Conservation (phyloP, 2,329 filamentous ascomycete species). For the Biscogniauxia marginata region DNA sequence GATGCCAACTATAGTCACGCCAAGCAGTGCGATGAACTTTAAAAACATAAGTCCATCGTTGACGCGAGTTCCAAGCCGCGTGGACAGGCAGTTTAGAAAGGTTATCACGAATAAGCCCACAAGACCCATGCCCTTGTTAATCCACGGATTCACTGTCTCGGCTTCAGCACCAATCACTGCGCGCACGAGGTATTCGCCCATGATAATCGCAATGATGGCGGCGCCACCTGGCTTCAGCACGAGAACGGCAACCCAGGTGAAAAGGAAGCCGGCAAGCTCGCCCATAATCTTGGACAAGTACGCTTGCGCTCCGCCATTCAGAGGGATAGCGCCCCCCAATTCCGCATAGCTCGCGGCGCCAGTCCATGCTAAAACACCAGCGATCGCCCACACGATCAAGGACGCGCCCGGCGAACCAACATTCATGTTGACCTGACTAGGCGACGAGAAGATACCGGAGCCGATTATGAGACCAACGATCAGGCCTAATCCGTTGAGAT, state of each 20-base stretch:
- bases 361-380: constrained; percentile 93
- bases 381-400: constrained; percentile 86
- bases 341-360: constrained; percentile 94
- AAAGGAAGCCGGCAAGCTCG: constrained; percentile 88
- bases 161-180: constrained; percentile 85
- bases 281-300: constrained; percentile 97
- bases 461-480: constrained; percentile 94
- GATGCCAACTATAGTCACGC: constrained; percentile 82
- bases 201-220: constrained; percentile 95
- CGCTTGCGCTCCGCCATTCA: constrained; percentile 92
- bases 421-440: constrained; percentile 87
- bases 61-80: constrained; percentile 79
- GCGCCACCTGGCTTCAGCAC: constrained; percentile 92
- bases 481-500: constrained; percentile 86
- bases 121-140: constrained; percentile 85
- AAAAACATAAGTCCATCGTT: constrained; percentile 96
- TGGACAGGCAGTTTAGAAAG: constrained; percentile 86
- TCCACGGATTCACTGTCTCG: constrained; percentile 76
- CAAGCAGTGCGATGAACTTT: constrained; percentile 88
- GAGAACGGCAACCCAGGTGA: constrained; percentile 92
- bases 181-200: constrained; percentile 94
- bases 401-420: constrained; percentile 89
- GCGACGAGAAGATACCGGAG: constrained; percentile 93
- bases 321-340: constrained; percentile 88
- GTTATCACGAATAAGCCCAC: constrained; percentile 75